phyloP scores from a whole-genome alignment of 116 monocot genomes.

The Trichopus zeylanicus region DNA sequence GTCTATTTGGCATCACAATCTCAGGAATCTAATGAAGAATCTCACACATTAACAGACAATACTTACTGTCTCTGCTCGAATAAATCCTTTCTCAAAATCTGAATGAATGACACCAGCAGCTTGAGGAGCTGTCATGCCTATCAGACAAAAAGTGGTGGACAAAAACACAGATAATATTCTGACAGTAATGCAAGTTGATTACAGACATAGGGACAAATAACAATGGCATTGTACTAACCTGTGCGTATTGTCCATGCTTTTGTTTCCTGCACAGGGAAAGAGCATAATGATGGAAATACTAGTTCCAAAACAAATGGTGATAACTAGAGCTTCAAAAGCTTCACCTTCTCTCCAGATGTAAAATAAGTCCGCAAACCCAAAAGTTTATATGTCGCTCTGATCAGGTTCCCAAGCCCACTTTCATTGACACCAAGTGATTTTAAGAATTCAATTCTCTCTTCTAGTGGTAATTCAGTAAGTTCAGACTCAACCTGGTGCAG shows the following conservation, averaged over 20 bases:
- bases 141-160: not conserved
- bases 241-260: conserved; percentile 96
- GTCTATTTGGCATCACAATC: not conserved
- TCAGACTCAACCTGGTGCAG: conserved; percentile 82
- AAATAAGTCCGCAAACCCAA: conserved; percentile 90
- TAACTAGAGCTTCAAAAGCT: conserved; percentile 1
- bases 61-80: conserved; percentile 96
- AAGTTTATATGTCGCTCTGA: conserved; percentile 84
- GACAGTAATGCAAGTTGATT: not conserved
- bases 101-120: conserved; percentile 99
- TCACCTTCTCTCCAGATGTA: conserved; percentile 96
- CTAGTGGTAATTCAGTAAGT: conserved; percentile 76
- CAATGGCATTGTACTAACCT: conserved; percentile 32
- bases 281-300: not conserved
- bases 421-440: conserved; percentile 84
- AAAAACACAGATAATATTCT: not conserved
- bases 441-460: conserved; percentile 81
- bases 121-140: conserved; percentile 99
- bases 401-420: conserved; percentile 94
- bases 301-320: not conserved
- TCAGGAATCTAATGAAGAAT: not conserved
- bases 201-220: not conserved
- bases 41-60: not conserved
- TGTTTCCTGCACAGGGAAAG: conserved; percentile 63
- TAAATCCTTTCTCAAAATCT: conserved; percentile 99